A percentile compares a stretch with the other conserved stretches of the same genome.
Evolutionary conservation across 805 yeast species (phyloP).

Genomic region (Nakazawaea laoshanensis): DNA sequence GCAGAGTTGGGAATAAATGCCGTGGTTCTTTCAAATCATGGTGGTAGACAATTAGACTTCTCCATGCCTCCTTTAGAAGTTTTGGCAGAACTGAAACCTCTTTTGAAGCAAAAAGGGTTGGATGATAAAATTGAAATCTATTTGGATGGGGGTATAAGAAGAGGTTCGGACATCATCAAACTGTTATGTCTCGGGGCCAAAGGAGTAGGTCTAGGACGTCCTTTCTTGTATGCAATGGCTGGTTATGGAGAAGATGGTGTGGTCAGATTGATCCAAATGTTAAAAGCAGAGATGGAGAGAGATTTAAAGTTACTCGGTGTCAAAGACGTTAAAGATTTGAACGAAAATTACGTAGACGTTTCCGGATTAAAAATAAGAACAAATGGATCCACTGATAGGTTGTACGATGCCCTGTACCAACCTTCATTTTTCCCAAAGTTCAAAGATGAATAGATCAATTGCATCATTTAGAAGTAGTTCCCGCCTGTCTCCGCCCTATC

Average conservation of each 20-base stretch:
- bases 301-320: constrained; percentile 65
- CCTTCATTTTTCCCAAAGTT: constrained; percentile 9
- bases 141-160: constrained; percentile 35
- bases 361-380: constrained; percentile 15
- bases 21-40: constrained; percentile 63
- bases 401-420: constrained; percentile 9
- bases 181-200: constrained; percentile 35
- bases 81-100: constrained; percentile 43
- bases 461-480: too few relatives aligned
- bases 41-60: constrained; percentile 64
- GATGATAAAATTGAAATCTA: constrained; percentile 29
- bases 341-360: constrained; percentile 29
- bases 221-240: constrained; percentile 71
- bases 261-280: constrained; percentile 48
- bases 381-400: constrained; percentile 9
- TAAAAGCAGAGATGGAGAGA: constrained; percentile 53
- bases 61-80: constrained; percentile 56
- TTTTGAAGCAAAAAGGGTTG: constrained; percentile 30
- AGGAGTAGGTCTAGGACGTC: constrained; percentile 63
- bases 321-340: constrained; percentile 34
- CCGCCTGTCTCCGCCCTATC: too few relatives aligned
- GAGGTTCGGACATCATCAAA: constrained; percentile 35
- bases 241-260: constrained; percentile 76
- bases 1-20: constrained; percentile 53
- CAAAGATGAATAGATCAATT: too few relatives aligned